These are phyloP conservation scores for Pleurotus djamor DNA, from an alignment of 768 basidiomycete species.

Conservation along the genomic window DNA sequence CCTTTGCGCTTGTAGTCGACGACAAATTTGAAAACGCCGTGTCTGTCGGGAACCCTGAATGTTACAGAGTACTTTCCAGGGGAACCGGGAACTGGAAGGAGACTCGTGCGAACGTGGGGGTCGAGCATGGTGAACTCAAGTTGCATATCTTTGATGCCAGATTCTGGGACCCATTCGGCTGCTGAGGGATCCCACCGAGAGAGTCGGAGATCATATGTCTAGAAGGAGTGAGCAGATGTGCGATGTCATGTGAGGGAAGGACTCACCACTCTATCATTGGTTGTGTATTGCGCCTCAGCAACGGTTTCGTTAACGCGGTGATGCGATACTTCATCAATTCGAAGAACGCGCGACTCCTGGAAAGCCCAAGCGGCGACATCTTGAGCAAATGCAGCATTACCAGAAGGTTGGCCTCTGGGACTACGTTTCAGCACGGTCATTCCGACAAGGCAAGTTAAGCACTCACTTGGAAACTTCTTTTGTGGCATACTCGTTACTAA, in stretches of 20 bases:
- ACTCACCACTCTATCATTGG: conserved; percentile 79
- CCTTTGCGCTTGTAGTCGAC: conserved; percentile 89
- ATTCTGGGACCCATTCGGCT: conserved; percentile 69
- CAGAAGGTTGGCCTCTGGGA: conserved; percentile 56
- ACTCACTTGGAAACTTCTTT: conserved; percentile 63
- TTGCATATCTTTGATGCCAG: conserved; percentile 76
- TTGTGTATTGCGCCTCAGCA: conserved; percentile 76
- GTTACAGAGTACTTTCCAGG: conserved; percentile 76
- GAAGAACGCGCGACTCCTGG: conserved; percentile 80
- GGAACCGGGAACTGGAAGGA: conserved; percentile 52
- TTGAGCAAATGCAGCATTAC: conserved; percentile 70
- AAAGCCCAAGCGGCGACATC: conserved; percentile 90
- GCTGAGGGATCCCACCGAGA: conserved; percentile 61
- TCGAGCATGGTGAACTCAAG: conserved; percentile 99
- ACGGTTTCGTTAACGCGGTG: conserved; percentile 62
- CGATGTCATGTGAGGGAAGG: background rate
- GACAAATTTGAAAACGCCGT: conserved; percentile 98
- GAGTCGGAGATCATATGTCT: conserved; percentile 77
- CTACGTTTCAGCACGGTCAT: conserved; percentile 3
- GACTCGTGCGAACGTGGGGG: conserved; percentile 85
- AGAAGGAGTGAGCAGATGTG: conserved; percentile 1
- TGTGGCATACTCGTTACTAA: conserved; percentile 72
- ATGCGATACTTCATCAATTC: conserved; percentile 75
- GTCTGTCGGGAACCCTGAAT: conserved; percentile 91
- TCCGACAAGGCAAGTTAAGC: background rate